Conservation (phyloP, 2,329 filamentous ascomycete genomes). For the Cadophora luteo-olivacea region DNA sequence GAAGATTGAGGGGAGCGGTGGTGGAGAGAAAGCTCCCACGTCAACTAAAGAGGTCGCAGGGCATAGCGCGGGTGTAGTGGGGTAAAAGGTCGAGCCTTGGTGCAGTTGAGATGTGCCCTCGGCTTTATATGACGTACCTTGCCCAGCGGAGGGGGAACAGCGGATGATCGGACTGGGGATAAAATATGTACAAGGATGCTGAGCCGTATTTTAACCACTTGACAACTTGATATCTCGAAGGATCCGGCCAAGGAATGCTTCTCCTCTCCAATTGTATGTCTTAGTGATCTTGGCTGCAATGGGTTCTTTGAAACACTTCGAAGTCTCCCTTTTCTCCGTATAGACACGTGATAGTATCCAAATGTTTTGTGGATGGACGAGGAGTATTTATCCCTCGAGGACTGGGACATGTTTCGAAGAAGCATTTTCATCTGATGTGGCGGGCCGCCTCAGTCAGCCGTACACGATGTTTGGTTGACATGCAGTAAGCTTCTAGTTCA, state of each 20-base stretch:
- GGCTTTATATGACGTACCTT: slow-evolving; percentile 14
- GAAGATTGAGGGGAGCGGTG: background rate
- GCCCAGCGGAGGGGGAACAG: background rate
- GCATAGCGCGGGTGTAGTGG: background rate
- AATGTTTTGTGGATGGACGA: background rate
- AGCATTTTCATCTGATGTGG: slow-evolving; percentile 2
- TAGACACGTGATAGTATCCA: background rate
- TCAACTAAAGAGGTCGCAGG: background rate
- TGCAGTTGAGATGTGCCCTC: slow-evolving; percentile 2
- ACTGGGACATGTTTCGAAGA: background rate
- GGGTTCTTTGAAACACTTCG: background rate
- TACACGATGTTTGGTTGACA: background rate
- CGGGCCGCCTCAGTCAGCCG: slow-evolving; percentile 9
- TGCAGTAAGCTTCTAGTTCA: slow-evolving; percentile 6
- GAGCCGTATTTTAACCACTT: background rate
- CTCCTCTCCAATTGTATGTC: background rate
- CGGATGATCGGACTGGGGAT: background rate
- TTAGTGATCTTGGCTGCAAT: background rate
- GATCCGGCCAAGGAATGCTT: background rate
- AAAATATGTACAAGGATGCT: background rate
- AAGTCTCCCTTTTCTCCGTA: slow-evolving; percentile 1
- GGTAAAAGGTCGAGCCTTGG: slow-evolving; percentile 9
- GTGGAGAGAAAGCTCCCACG: background rate
- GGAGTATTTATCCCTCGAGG: background rate
- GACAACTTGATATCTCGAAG: slow-evolving; percentile 4